phyloP scores from a whole-genome alignment of 352 stramenopile species.

The Globisporangium rhizosaccharum region DNA sequence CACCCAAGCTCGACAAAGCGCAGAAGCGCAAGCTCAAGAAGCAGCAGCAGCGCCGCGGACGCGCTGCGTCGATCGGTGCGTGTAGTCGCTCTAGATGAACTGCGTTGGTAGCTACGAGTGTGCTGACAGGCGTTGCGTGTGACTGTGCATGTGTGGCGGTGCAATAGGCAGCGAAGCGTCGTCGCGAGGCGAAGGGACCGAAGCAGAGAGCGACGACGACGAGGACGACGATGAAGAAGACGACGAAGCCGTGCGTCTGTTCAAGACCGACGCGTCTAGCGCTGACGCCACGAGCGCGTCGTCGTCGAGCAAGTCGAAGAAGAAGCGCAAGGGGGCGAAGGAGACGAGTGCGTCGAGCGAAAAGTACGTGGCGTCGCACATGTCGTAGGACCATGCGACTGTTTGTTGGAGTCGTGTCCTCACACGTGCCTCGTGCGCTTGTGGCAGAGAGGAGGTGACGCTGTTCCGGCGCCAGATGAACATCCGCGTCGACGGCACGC shows the following conservation, averaged over 20 bases:
- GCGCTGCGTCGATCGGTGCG: conserved; percentile 31
- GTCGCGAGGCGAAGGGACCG: conserved; percentile 12
- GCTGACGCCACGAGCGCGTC: not conserved
- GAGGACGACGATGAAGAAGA: conserved; percentile 24
- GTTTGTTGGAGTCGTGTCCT: too few species aligned
- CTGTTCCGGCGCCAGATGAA: conserved; percentile 74
- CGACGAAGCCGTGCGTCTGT: conserved; percentile 28
- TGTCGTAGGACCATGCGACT: too few species aligned
- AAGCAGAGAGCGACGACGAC: conserved; percentile 10
- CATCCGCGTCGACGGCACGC: conserved; percentile 68
- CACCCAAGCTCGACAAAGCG: conserved; percentile 39
- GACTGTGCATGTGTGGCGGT: not conserved
- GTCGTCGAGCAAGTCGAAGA: conserved; percentile 18
- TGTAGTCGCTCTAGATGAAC: too few species aligned
- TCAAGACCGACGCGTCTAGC: conserved; percentile 28
- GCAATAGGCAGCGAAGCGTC: conserved; percentile 14
- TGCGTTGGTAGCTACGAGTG: not conserved
- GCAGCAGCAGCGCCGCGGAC: conserved; percentile 37
- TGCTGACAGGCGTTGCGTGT: not conserved
- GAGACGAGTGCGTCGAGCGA: conserved; percentile 20
- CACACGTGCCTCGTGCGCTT: not conserved
- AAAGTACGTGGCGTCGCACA: conserved; percentile 15
- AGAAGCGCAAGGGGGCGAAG: conserved; percentile 13
- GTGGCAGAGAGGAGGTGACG: conserved; percentile 40
- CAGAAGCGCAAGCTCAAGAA: conserved; percentile 37